These are phyloP conservation scores for Diplodia scrobiculata DNA, from an alignment of 2,329 filamentous ascomycete species.

Conservation along the genomic window DNA sequence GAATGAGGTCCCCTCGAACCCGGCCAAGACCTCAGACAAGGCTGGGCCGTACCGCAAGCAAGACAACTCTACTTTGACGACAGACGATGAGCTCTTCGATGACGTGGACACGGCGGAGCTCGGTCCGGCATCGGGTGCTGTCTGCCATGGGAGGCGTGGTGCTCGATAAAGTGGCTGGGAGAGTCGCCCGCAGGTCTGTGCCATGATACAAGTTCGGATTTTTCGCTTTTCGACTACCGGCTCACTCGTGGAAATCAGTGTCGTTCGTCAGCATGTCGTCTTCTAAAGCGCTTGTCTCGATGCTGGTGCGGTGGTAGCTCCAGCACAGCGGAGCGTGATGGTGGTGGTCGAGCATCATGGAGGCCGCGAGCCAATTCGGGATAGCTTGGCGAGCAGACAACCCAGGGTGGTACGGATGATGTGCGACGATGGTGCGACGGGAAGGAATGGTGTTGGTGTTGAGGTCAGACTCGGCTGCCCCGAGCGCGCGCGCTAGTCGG, in stretches of 20 bases:
- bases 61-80: conserved; percentile 16
- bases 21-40: conserved; percentile 8
- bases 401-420: conserved; percentile 9
- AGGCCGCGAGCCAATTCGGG: neutral
- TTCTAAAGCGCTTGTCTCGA: neutral
- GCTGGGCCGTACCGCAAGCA: neutral
- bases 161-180: neutral
- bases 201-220: neutral
- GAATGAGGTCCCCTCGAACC: neutral
- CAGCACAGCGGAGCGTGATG: neutral
- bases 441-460: conserved; percentile 18
- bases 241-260: neutral
- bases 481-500: neutral
- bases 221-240: neutral
- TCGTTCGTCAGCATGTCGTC: neutral
- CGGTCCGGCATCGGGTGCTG: neutral
- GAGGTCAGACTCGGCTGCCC: neutral
- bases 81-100: neutral
- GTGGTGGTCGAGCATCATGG: neutral
- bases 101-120: neutral
- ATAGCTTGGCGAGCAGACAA: neutral
- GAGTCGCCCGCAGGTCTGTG: neutral
- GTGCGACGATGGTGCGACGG: neutral
- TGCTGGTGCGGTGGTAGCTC: neutral
- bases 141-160: neutral